A percentile compares a stretch with the other conserved stretches of the same genome.
These are phyloP conservation scores for Zygosaccharomyces pseudobailii DNA, from an alignment of 1,139 yeast genomes.

Conservation along the genomic window DNA sequence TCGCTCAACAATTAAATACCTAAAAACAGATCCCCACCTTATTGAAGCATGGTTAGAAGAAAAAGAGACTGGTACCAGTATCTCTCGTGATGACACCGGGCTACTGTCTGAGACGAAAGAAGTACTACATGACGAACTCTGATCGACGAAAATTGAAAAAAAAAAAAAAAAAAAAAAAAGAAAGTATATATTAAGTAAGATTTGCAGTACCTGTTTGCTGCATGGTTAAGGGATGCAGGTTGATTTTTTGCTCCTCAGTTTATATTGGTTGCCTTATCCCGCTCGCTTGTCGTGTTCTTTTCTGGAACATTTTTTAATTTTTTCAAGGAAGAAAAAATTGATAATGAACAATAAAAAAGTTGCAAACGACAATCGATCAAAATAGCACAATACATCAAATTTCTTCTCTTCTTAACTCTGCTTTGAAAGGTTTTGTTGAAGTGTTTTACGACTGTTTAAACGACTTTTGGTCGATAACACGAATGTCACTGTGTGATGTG, in stretches of 20 bases:
- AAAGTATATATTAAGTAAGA: no score
- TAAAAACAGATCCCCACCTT: not conserved
- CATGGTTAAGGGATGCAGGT: no score
- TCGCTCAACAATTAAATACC: not conserved
- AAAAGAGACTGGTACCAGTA: no score
- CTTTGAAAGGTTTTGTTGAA: no score
- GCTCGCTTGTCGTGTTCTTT: not conserved
- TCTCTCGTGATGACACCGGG: no score
- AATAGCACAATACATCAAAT: not conserved
- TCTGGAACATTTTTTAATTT: no score
- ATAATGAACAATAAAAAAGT: not conserved
- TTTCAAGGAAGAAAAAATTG: not conserved
- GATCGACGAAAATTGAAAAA: no score
- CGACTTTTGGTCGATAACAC: not conserved
- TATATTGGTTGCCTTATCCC: not conserved
- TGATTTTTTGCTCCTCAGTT: not conserved
- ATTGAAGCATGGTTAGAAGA: not conserved
- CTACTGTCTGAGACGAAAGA: no score
- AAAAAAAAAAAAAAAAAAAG: no score
- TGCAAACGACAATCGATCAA: not conserved
- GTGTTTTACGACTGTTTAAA: no score
- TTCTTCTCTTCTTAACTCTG: not conserved
- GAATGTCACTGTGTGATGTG: not conserved
- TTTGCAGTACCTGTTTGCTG: no score
- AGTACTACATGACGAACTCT: no score